Evolutionary conservation across 2,329 filamentous ascomycete genomes (phyloP).

Genomic region (Curvularia sp.): DNA sequence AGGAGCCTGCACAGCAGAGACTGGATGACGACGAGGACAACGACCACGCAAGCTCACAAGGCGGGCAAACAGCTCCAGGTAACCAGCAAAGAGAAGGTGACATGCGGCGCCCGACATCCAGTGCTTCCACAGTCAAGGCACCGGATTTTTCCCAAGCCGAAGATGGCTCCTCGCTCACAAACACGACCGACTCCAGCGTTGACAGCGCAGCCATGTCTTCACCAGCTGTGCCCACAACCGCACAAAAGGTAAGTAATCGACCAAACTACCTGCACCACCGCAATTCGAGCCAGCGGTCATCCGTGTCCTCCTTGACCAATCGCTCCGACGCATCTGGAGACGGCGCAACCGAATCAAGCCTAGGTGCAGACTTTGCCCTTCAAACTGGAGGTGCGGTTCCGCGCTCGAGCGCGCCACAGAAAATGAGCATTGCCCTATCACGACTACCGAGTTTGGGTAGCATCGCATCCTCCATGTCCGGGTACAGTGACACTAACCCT

Average conservation of each 20-base stretch:
- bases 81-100: slow-evolving; percentile 30
- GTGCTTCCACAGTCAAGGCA: slow-evolving; percentile 51
- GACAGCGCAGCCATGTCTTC: slow-evolving; percentile 36
- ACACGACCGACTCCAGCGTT: slow-evolving; percentile 41
- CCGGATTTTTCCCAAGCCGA: slow-evolving; percentile 45
- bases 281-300: slow-evolving; percentile 65
- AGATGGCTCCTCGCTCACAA: slow-evolving; percentile 39
- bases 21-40: slow-evolving; percentile 3
- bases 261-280: slow-evolving; percentile 65
- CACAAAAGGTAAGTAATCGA: slow-evolving; percentile 51
- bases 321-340: slow-evolving; percentile 64
- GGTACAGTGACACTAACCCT: slow-evolving; percentile 57
- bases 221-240: slow-evolving; percentile 31
- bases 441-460: slow-evolving; percentile 87
- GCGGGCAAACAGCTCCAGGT: slow-evolving; percentile 17
- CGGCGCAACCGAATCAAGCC: slow-evolving; percentile 74
- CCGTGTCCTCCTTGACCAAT: slow-evolving; percentile 63
- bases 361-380: slow-evolving; percentile 80
- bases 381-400: slow-evolving; percentile 81
- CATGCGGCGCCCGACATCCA: slow-evolving; percentile 46
- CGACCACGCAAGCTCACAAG: background rate
- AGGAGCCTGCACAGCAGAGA: slow-evolving; percentile 8
- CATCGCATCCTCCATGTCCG: slow-evolving; percentile 77
- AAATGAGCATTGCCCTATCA: slow-evolving; percentile 66
- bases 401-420: slow-evolving; percentile 44